Conservation (phyloP, 208 protist genomes). For the Leishmania lainsoni region DNA sequence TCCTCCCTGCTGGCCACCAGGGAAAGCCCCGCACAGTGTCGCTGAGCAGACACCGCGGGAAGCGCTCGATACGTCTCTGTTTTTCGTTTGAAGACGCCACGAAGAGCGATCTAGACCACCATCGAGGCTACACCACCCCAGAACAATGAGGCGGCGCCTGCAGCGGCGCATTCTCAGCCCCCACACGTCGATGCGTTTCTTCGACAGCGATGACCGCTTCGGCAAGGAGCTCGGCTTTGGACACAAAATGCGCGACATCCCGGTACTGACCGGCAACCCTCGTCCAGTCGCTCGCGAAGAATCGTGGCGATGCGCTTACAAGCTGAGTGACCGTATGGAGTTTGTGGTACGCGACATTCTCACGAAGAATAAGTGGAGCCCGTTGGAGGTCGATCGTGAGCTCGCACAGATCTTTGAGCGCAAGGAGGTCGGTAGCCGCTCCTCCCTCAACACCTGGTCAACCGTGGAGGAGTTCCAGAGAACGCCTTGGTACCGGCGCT, state of each 20-base stretch:
- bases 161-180: constrained; percentile 14
- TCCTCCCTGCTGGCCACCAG: background rate
- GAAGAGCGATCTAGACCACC: background rate
- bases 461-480: constrained; percentile 91
- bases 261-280: constrained; percentile 86
- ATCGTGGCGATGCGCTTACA: constrained; percentile 82
- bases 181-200: constrained; percentile 32
- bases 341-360: constrained; percentile 76
- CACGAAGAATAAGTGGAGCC: constrained; percentile 58
- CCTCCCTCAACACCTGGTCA: constrained; percentile 87
- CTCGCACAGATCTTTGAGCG: constrained; percentile 83
- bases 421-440: constrained; percentile 56
- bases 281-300: constrained; percentile 77
- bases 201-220: constrained; percentile 68
- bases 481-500: constrained; percentile 89
- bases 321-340: constrained; percentile 88
- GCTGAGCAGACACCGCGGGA: background rate
- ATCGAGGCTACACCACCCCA: background rate
- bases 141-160: constrained; percentile 12
- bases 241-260: constrained; percentile 88
- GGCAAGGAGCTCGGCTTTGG: constrained; percentile 86
- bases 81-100: background rate
- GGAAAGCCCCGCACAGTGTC: background rate
- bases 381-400: constrained; percentile 76
- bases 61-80: background rate